Evolutionary conservation across 1,284 basidiomycete species (phyloP), one percentile per base, ranked within the genome.

Genomic region (Pholiota adiposa): DNA sequence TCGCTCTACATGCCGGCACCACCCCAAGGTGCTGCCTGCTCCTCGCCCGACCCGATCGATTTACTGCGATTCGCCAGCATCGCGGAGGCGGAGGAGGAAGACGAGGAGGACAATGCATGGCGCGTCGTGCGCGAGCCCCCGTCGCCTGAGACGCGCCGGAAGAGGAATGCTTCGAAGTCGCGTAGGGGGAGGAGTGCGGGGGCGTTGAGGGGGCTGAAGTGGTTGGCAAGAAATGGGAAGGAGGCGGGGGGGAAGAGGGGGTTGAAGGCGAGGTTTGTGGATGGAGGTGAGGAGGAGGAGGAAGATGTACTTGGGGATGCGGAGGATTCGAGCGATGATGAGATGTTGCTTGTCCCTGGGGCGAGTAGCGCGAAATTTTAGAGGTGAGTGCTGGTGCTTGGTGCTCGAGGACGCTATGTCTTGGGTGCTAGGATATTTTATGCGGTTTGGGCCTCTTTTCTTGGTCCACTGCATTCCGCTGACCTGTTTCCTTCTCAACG

Each of bases 101-200:
- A 58, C 11, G 49, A 57, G 25, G 36, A 65, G 44, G 36, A 62
- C 49, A 40, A 72, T 67, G 67, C 54, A 51, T 63, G 72, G 72
- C 71, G 68, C 67, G 65, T 69, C 18, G 73, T 70, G 11, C 73
- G 70, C 34, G 71, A 70, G 33, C 72, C 74, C 6, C 73, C 72
- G 19, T 76, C 75, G 18, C 75, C 74, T 16, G 65, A 70, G 21
- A 48, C 71, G 7, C 4, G 14, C 61, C 62, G 44, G 62, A 61
- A 36, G 25, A 11, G 11, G 63, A 59, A 36, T 38, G n/a, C n/a
- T 38, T 11, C 41, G 43, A 27, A 59, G 41, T 46, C 16, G 34
- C 38, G 14, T 4, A 7, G 9, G 5, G 16, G 16, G 36, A 38
- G 51, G 11, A 29, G 18, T 48, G 38, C 18, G 1, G 21, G 41